Evolutionary conservation across 176 grass and related monocot genomes (phyloP).

Genomic region (Metroxylon sagu): DNA sequence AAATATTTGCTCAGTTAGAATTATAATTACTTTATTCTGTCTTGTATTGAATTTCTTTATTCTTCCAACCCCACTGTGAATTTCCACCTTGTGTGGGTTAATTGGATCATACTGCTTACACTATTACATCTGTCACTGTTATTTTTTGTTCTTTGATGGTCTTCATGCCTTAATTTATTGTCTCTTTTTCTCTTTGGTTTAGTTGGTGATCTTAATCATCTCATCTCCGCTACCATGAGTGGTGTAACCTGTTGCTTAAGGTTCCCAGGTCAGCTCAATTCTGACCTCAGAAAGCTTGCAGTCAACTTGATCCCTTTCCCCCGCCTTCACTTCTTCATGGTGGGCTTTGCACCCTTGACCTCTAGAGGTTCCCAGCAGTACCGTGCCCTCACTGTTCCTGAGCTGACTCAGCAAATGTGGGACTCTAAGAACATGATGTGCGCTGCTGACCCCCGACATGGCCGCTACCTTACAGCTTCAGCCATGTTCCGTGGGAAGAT

Average conservation of each 20-base stretch:
- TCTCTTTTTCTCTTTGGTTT: conserved; percentile 7
- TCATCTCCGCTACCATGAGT: conserved; percentile 85
- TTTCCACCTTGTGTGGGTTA: no score
- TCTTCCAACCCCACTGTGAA: no score
- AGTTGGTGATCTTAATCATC: conserved; percentile 88
- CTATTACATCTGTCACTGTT: background rate
- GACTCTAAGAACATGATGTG: conserved; percentile 98
- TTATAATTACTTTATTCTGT: no score
- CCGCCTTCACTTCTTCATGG: conserved; percentile 97
- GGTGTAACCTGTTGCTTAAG: conserved; percentile 79
- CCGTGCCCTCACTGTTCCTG: conserved; percentile 68
- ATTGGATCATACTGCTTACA: no score
- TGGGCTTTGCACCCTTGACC: conserved; percentile 66
- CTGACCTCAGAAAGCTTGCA: conserved; percentile 75
- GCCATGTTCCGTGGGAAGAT: conserved; percentile 93
- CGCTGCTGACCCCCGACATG: conserved; percentile 69
- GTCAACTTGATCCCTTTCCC: conserved; percentile 88
- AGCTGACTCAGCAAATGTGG: conserved; percentile 95
- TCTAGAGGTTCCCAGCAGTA: conserved; percentile 72
- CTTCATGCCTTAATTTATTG: background rate
- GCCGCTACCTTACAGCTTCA: conserved; percentile 74
- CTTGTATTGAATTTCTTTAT: no score
- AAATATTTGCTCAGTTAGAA: no score
- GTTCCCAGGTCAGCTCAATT: conserved; percentile 89
- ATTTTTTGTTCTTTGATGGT: background rate